phyloP scores from a whole-genome alignment of 768 basidiomycete genomes.

The Podaxis rugospora region DNA sequence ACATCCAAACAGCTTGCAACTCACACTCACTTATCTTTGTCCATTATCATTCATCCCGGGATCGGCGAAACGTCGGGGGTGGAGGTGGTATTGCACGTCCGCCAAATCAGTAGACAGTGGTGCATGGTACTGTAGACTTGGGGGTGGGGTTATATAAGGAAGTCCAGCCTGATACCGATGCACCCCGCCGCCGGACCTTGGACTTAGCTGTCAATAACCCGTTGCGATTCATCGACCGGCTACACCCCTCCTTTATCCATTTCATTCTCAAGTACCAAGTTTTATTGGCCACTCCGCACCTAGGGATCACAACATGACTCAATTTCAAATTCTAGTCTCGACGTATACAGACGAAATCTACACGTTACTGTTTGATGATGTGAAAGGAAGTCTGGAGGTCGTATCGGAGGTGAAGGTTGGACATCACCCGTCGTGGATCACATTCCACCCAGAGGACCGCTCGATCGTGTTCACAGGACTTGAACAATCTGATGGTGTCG shows the following conservation, averaged over 20 bases:
- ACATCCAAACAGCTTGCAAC: background rate
- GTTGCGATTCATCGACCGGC: background rate
- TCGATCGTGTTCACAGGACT: conserved; percentile 63
- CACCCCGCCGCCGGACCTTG: conserved; percentile 4
- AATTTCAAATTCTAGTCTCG: conserved; percentile 50
- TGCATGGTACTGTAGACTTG: background rate
- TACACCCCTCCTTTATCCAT: background rate
- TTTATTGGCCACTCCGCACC: background rate
- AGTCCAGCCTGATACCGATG: background rate
- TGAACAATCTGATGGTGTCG: conserved; percentile 63
- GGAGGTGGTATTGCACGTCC: background rate
- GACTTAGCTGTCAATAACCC: background rate
- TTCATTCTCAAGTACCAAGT: background rate
- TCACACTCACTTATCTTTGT: background rate
- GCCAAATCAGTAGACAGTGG: conserved; percentile 6
- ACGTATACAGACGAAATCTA: conserved; percentile 64
- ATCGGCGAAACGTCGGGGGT: conserved; percentile 9
- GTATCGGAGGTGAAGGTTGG: conserved; percentile 46
- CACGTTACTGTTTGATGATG: conserved; percentile 60
- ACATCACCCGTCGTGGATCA: conserved; percentile 74
- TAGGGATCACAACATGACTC: conserved; percentile 21
- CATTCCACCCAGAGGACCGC: conserved; percentile 49
- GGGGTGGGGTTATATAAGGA: conserved; percentile 12
- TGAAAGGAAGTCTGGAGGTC: conserved; percentile 37
- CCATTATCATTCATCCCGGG: background rate